Base-by-base conservation (phyloP, 257 asterid species). In the Cynanchum wilfordii region DNA sequence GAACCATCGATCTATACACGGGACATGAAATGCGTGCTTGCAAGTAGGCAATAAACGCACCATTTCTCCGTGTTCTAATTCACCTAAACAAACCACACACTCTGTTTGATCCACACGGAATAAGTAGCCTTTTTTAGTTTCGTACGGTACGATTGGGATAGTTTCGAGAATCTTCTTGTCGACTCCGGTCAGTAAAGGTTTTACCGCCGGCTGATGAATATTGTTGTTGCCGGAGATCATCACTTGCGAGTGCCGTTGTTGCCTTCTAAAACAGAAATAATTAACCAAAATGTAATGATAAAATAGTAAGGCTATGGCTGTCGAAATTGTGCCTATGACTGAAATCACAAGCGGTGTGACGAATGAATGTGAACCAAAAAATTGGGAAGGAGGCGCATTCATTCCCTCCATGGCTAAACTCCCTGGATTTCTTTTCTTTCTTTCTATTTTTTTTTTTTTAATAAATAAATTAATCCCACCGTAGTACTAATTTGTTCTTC, bases 1-100 rank as follows among this genome's bases (percentile, higher is more conserved):
- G 67, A 90, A 84, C 96, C 96, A 88, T 51, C 76, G 79, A 68
- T 90, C 96, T 36, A 90, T 85, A 79, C 95, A 90, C 16, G 78
- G 60, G 15, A 85, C 85, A 69, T 90, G 94, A 66, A 90, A 90
- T 17, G 86, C 87, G 71, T 90, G 96, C 17, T 70, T 85, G 70
- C 96, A 90, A 12, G 60, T 74, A 25, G 96, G 92, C 27, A 90
- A 64, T 71, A 82, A 70, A 2, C 96, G 89, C n/a, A 86, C 89
- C 62, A 51, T n/a, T 38, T 90, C 90, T 11, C 82, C 82, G 33
- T 78, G 88, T 56, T 78, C 83, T 74, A 90, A 36, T 38, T 86
- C 90, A 25, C 92, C 89, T 59, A 90, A 70, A 62, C 96, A 90
- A 70, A 90, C 90, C 2, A 68, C 87, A 69, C 96, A 90, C 74